These are phyloP conservation scores for Draba incana DNA, from an alignment of 345 rosid species.

Conservation along the genomic window DNA sequence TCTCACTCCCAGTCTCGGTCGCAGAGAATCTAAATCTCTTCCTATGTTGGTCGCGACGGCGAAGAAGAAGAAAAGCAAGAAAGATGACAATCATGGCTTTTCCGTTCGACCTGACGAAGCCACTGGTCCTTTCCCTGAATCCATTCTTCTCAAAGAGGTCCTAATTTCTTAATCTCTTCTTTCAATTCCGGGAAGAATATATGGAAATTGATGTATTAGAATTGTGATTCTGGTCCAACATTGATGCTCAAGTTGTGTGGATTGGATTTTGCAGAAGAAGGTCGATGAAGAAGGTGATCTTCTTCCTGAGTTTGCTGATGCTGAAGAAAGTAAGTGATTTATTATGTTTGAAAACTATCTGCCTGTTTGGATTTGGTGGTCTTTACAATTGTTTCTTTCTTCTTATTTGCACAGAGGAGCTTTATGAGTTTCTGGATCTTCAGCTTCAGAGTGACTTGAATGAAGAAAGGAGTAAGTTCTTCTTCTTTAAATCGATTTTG, in stretches of 20 bases:
- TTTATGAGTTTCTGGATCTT: conserved; percentile 76
- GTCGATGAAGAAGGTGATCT: conserved; percentile 80
- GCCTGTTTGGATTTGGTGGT: conserved; percentile 1
- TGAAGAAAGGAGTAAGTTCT: conserved; percentile 65
- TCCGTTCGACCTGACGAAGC: conserved; percentile 60
- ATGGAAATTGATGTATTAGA: background rate
- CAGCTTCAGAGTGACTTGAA: conserved; percentile 74
- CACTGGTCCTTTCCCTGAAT: conserved; percentile 84
- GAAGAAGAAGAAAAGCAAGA: conserved; percentile 51
- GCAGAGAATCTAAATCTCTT: conserved; percentile 44
- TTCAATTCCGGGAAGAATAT: background rate
- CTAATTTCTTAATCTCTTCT: background rate
- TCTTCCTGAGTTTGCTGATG: conserved; percentile 86
- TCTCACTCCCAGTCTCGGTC: conserved; percentile 29
- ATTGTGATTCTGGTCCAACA: background rate
- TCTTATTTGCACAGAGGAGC: conserved; percentile 59
- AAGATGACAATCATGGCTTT: conserved; percentile 62
- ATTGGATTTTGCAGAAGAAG: conserved; percentile 62
- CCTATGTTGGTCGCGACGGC: conserved; percentile 58
- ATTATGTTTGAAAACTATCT: background rate
- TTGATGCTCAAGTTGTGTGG: conserved; percentile 10
- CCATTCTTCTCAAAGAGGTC: conserved; percentile 84
- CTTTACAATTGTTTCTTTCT: conserved; percentile 14
- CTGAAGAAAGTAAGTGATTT: conserved; percentile 71
- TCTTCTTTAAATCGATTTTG: conserved; percentile 3